These are phyloP conservation scores for Entomophthora muscae DNA, from an alignment of 371 early-diverging fungal genomes.

Conservation along the genomic window DNA sequence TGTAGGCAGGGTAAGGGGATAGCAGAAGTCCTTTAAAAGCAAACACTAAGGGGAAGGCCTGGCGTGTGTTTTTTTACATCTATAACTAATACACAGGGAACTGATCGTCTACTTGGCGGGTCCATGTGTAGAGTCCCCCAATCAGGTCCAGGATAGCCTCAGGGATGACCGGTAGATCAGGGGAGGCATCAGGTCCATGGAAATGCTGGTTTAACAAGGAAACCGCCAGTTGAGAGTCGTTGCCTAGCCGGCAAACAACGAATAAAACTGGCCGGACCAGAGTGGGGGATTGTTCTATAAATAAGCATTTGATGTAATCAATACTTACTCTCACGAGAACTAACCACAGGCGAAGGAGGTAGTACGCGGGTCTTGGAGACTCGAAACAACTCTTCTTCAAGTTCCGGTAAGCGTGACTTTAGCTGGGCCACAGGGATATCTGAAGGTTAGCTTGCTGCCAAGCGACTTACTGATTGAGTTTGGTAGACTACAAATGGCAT, in stretches of 20 bases:
- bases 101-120: slow-evolving; percentile 43
- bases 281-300: not conserved
- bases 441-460: not conserved
- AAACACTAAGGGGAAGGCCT: too few species aligned
- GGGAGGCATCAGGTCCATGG: slow-evolving; percentile 19
- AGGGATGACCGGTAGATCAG: slow-evolving; percentile 23
- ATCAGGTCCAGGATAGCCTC: slow-evolving; percentile 37
- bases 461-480: slow-evolving; percentile 19
- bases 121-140: slow-evolving; percentile 70
- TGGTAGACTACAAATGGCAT: slow-evolving; percentile 59
- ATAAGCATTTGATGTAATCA: not conserved
- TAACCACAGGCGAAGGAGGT: not conserved
- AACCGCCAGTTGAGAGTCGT: slow-evolving; percentile 79
- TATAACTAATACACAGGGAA: slow-evolving; percentile 77
- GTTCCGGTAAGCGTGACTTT: slow-evolving; percentile 7
- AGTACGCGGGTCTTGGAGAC: not conserved
- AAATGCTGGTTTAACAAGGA: slow-evolving; percentile 14
- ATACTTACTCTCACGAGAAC: not conserved
- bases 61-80: too few species aligned
- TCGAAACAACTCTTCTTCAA: not conserved
- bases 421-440: slow-evolving; percentile 18
- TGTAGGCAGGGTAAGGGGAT: too few species aligned
- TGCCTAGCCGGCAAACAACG: slow-evolving; percentile 78
- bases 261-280: slow-evolving; percentile 12
- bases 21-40: too few species aligned